Conservation (phyloP, 768 basidiomycete species). For the Sporobolomyces pararoseus region DNA sequence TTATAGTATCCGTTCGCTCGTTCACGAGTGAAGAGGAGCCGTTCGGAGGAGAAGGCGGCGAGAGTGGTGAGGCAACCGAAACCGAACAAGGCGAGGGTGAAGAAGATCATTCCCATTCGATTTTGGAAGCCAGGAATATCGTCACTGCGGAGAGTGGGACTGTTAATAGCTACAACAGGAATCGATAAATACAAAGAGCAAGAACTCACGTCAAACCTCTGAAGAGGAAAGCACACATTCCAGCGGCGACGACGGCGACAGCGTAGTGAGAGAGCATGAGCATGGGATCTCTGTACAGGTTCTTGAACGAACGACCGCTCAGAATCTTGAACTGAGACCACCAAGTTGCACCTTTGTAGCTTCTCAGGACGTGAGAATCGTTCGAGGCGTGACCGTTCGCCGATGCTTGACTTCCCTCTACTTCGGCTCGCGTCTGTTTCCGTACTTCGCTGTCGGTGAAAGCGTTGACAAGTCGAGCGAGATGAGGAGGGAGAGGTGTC, state of each 20-base stretch:
- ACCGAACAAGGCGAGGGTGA: conserved; percentile 90
- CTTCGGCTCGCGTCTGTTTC: conserved; percentile 33
- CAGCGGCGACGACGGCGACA: conserved; percentile 73
- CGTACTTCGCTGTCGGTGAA: conserved; percentile 66
- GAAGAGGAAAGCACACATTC: conserved; percentile 55
- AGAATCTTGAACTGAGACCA: conserved; percentile 87
- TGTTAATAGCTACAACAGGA: not conserved
- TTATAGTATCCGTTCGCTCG: conserved; percentile 96
- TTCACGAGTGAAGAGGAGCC: conserved; percentile 97
- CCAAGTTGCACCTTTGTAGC: conserved; percentile 70
- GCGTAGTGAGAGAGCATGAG: conserved; percentile 85
- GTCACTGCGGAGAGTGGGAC: conserved; percentile 54
- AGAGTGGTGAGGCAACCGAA: conserved; percentile 94
- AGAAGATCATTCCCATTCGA: conserved; percentile 89
- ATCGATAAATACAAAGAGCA: not conserved
- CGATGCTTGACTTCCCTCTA: conserved; percentile 55
- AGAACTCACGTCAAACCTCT: not conserved
- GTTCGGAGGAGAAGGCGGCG: conserved; percentile 88
- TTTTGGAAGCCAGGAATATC: conserved; percentile 98
- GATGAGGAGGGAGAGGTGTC: conserved; percentile 56
- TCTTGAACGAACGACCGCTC: conserved; percentile 96
- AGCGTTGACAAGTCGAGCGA: conserved; percentile 68
- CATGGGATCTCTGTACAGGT: conserved; percentile 90
- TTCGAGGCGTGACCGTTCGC: conserved; percentile 70
- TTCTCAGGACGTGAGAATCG: conserved; percentile 57